Evolutionary conservation across 441 rosid genomes (phyloP).

Genomic region (Omphalea diandra): DNA sequence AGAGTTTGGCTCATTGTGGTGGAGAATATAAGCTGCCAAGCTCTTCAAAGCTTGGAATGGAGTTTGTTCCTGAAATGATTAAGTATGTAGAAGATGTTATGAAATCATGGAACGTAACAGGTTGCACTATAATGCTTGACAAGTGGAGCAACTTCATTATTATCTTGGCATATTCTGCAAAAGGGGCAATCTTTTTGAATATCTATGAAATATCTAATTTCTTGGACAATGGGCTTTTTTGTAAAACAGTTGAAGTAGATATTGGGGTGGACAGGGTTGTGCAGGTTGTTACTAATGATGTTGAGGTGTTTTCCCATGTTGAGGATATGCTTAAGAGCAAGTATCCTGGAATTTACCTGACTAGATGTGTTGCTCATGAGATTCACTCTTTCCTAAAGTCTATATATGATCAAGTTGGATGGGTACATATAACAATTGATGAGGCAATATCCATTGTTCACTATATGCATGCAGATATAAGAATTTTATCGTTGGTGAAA

Average conservation of each 20-base stretch:
- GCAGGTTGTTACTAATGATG: not conserved
- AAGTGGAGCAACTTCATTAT: not conserved
- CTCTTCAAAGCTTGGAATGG: not conserved
- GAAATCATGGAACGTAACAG: not conserved
- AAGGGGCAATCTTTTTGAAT: not conserved
- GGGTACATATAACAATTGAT: not conserved
- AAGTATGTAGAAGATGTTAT: not conserved
- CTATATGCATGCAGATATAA: not conserved
- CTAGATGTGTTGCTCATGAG: constrained; percentile 7
- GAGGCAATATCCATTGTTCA: not conserved
- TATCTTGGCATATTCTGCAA: not conserved
- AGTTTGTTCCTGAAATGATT: not conserved
- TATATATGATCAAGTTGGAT: not conserved
- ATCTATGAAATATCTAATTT: not conserved
- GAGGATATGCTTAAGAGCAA: not conserved
- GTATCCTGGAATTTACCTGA: not conserved
- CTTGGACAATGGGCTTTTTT: not conserved
- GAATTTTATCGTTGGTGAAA: no score
- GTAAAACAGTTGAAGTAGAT: not conserved
- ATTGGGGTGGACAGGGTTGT: constrained; percentile 2
- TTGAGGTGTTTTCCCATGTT: not conserved
- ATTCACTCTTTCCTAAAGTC: not conserved
- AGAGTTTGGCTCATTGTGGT: not conserved
- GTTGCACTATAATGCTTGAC: constrained; percentile 12
- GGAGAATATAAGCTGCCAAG: not conserved